Base-by-base conservation (phyloP, 768 basidiomycete species). In the Amanita exitialis region DNA sequence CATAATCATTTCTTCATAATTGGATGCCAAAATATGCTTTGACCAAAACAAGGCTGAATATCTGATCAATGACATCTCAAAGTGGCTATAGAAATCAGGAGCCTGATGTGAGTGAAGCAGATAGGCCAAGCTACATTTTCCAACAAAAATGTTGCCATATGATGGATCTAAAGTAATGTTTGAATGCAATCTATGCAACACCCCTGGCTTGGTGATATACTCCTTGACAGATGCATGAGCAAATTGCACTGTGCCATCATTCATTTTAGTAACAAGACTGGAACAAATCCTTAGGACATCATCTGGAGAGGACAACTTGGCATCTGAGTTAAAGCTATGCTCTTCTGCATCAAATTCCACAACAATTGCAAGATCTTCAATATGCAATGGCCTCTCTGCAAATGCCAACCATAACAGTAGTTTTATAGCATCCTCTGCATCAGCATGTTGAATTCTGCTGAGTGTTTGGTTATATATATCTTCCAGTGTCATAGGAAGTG, bases 271-370 rank as follows among this genome's bases (percentile, higher is more conserved):
- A 2, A 47, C 20, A 1, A 47, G n/a, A 35, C 46, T 47, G 8
- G 46, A 47, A 25, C 46, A 47, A 15, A 47, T 47, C n/a, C 20
- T 47, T 12, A 47, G 23, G 8, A 47, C 21, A 47, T 47, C 46
- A 18, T 23, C 16, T 47, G 46, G 46, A n/a, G 34, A 47, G 2
- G 21, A 35, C n/a, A 47, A 35, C 23, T 37, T 15, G 10, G 16
- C 46, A 47, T 47, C 30, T 15, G 32, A 13, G 15, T 47, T 20
- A 37, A 47, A 18, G 1, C 4, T 10, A 25, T 47, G 8, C 18
- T 47, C 36, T n/a, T 47, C 35, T 16, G 23, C 32, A 47, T 47
- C 32, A 34, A 45, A 23, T 13, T 45, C 25, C 44, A 45, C 44
- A 30, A 45, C 13, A n/a, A n/a, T 34, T 3, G 44, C 25, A 3